These are phyloP conservation scores for Alternaria alternata DNA, from an alignment of 2,329 filamentous ascomycete genomes.

Conservation along the genomic window DNA sequence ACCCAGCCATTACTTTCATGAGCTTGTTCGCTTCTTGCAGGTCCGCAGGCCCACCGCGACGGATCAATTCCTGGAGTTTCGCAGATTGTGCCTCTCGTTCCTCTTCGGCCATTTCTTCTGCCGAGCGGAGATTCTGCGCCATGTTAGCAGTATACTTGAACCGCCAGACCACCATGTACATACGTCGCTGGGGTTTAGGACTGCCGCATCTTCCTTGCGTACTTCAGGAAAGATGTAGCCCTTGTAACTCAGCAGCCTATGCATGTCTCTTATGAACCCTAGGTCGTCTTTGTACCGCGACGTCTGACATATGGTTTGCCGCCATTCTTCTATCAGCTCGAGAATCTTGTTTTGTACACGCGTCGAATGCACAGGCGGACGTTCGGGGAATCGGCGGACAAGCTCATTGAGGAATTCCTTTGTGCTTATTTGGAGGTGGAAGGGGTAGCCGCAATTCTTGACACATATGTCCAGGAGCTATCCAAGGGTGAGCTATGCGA, in stretches of 20 bases:
- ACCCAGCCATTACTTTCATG: conserved; percentile 99
- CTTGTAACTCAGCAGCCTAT: conserved; percentile 93
- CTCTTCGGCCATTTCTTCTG: conserved; percentile 98
- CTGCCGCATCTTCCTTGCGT: conserved; percentile 90
- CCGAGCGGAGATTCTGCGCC: conserved; percentile 85
- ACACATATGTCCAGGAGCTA: conserved; percentile 96
- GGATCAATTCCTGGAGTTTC: conserved; percentile 97
- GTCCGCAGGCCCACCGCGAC: conserved; percentile 88
- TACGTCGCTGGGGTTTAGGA: conserved; percentile 96
- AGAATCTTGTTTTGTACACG: conserved; percentile 92
- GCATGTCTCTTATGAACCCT: conserved; percentile 97
- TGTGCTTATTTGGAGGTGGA: conserved; percentile 97
- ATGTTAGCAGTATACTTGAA: conserved; percentile 25
- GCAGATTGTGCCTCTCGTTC: conserved; percentile 93
- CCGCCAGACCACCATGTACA: conserved; percentile 51
- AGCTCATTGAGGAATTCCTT: conserved; percentile 99
- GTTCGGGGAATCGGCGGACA: conserved; percentile 92
- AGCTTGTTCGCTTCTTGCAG: conserved; percentile 95
- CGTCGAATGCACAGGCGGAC: conserved; percentile 84
- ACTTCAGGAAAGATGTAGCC: conserved; percentile 96
- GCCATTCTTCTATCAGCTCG: conserved; percentile 97
- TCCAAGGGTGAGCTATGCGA: conserved; percentile 32
- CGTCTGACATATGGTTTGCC: conserved; percentile 96
- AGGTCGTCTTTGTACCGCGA: conserved; percentile 97
- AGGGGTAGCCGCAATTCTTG: conserved; percentile 99